phyloP scores from a whole-genome alignment of 2,329 filamentous ascomycete species.

The Calonectria henricotiae region DNA sequence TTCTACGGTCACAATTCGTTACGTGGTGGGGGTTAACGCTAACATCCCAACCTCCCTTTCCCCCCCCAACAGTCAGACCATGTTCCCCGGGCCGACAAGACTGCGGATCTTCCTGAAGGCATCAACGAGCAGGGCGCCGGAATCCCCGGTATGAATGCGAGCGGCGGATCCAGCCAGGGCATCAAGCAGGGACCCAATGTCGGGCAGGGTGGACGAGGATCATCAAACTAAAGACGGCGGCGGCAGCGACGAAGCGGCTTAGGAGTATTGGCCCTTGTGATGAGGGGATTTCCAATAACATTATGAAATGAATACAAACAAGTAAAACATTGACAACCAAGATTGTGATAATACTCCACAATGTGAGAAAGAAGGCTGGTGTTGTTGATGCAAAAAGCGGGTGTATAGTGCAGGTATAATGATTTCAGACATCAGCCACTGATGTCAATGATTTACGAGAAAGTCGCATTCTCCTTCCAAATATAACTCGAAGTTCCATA shows the following conservation, averaged over 20 bases:
- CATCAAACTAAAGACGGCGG: slow-evolving; percentile 36
- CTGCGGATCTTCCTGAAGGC: slow-evolving; percentile 65
- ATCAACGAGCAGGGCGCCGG: slow-evolving; percentile 62
- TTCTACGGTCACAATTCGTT: background rate
- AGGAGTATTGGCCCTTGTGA: background rate
- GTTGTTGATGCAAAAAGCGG: background rate
- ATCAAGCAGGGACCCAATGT: slow-evolving; percentile 59
- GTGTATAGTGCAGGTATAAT: background rate
- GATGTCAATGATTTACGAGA: background rate
- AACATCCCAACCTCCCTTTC: too few relatives aligned
- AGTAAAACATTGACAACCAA: background rate
- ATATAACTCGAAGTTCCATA: background rate
- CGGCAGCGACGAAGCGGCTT: background rate
- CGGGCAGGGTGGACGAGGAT: slow-evolving; percentile 60
- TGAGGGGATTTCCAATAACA: background rate
- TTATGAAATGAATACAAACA: background rate
- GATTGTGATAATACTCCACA: too few relatives aligned
- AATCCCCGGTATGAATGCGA: slow-evolving; percentile 60
- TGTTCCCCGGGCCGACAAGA: slow-evolving; percentile 67
- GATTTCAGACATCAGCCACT: background rate
- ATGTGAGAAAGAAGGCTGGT: background rate
- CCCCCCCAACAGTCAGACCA: slow-evolving; percentile 51
- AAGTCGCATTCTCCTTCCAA: background rate
- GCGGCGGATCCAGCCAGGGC: slow-evolving; percentile 64
- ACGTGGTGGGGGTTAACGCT: background rate